These are phyloP conservation scores for Lipomyces lipofer DNA, from an alignment of 805 yeast genomes.

Conservation along the genomic window DNA sequence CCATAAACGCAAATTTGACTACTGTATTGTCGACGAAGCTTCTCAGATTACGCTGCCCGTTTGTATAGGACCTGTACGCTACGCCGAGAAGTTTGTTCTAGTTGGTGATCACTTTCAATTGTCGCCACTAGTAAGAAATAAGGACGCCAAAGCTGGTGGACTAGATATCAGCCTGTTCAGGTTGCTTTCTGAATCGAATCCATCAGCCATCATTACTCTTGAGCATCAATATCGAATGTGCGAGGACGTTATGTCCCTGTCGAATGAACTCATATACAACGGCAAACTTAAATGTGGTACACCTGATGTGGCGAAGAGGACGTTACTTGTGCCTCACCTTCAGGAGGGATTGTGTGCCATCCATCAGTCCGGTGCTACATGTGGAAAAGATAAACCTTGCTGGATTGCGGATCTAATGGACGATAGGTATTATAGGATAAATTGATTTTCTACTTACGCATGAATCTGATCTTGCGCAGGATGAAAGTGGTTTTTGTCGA, in stretches of 20 bases:
- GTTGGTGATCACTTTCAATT: constrained; percentile 97
- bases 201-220: constrained; percentile 72
- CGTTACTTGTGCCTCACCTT: constrained; percentile 51
- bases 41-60: constrained; percentile 92
- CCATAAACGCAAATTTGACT: constrained; percentile 67
- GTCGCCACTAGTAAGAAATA: constrained; percentile 79
- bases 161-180: constrained; percentile 77
- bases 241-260: constrained; percentile 77
- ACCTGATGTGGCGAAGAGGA: constrained; percentile 59
- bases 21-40: constrained; percentile 94
- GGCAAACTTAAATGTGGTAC: constrained; percentile 78
- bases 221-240: constrained; percentile 92
- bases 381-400: constrained; percentile 9
- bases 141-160: constrained; percentile 64
- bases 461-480: constrained; percentile 5
- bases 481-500: constrained; percentile 70
- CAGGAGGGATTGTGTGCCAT: constrained; percentile 9
- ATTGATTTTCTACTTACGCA: no score
- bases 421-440: constrained; percentile 44
- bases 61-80: constrained; percentile 81
- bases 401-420: constrained; percentile 65
- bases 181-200: constrained; percentile 67
- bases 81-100: constrained; percentile 74
- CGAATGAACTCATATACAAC: constrained; percentile 76
- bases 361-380: constrained; percentile 1